Percentiles rank a stretch among this genome's conserved stretches.
Evolutionary conservation across 2,329 filamentous ascomycete genomes (phyloP).

Genomic region (Huntiella savannae): DNA sequence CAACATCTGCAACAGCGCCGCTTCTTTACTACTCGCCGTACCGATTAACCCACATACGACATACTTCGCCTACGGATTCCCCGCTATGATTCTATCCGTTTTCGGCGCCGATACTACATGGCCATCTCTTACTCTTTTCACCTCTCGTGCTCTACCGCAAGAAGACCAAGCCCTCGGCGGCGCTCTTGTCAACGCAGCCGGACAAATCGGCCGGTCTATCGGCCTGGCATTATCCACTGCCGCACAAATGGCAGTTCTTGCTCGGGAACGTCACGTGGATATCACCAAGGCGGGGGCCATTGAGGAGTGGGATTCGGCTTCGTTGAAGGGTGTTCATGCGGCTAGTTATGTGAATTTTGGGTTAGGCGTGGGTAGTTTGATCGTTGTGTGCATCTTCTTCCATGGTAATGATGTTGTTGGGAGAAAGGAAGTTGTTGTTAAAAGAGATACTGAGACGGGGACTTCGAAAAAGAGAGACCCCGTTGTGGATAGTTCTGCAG

Average conservation of each 20-base stretch:
- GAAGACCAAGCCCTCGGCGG: constrained; percentile 50
- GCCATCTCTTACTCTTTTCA: constrained; percentile 47
- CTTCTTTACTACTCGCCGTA: constrained; percentile 41
- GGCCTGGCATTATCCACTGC: constrained; percentile 46
- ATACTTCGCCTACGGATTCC: constrained; percentile 50
- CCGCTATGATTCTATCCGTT: constrained; percentile 46
- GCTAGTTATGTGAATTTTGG: constrained; percentile 34
- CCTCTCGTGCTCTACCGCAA: constrained; percentile 38
- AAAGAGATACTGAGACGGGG: too few relatives aligned
- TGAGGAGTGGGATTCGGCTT: constrained; percentile 24
- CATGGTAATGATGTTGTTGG: constrained; percentile 34
- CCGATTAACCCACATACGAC: constrained; percentile 40
- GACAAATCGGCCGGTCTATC: constrained; percentile 46
- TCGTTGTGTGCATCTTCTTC: constrained; percentile 28
- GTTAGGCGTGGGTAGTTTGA: constrained; percentile 24
- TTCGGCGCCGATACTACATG: constrained; percentile 48
- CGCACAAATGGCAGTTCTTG: constrained; percentile 43
- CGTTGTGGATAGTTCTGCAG: too few relatives aligned
- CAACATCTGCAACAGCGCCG: constrained; percentile 32
- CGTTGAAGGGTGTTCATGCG: constrained; percentile 28
- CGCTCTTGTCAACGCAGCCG: constrained; percentile 46
- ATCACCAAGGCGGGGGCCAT: constrained; percentile 27
- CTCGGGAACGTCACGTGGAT: constrained; percentile 23
- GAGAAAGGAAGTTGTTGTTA: too few relatives aligned
- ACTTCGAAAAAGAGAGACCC: too few relatives aligned